phyloP scores from a whole-genome alignment of 306 rosid genomes.

The Vicia sativa region DNA sequence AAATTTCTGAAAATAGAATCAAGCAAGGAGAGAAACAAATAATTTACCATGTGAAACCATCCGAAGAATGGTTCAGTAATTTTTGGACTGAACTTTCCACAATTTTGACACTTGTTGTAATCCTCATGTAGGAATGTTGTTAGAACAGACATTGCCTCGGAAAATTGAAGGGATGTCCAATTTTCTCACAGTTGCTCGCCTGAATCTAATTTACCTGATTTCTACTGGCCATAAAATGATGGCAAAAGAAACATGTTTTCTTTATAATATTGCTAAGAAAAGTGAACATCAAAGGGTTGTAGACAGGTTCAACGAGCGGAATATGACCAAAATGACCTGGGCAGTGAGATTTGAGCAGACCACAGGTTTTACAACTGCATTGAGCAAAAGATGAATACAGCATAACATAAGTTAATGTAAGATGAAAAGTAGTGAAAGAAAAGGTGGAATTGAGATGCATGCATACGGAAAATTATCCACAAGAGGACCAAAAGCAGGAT shows the following conservation, averaged over 20 bases:
- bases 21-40: too few relatives aligned
- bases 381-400: too few relatives aligned
- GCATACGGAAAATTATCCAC: slow-evolving; percentile 41
- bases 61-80: slow-evolving; percentile 72
- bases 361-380: slow-evolving; percentile 76
- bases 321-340: slow-evolving; percentile 90
- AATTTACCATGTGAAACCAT: slow-evolving; percentile 72
- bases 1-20: too few relatives aligned
- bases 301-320: slow-evolving; percentile 64
- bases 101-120: slow-evolving; percentile 49
- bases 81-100: slow-evolving; percentile 52
- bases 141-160: slow-evolving; percentile 69
- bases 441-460: too few relatives aligned
- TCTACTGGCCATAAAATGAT: slow-evolving; percentile 50
- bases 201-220: slow-evolving; percentile 47
- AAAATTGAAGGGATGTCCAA: slow-evolving; percentile 81
- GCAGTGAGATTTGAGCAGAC: slow-evolving; percentile 53
- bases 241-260: slow-evolving; percentile 67
- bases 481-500: slow-evolving; percentile 78
- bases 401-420: too few relatives aligned
- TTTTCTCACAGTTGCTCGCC: slow-evolving; percentile 43
- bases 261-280: slow-evolving; percentile 57
- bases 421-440: too few relatives aligned
- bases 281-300: slow-evolving; percentile 77
- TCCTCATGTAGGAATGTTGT: slow-evolving; percentile 43